These are phyloP conservation scores for Sarocladium brachiariae DNA, from an alignment of 2,329 filamentous ascomycete genomes.

Conservation along the genomic window DNA sequence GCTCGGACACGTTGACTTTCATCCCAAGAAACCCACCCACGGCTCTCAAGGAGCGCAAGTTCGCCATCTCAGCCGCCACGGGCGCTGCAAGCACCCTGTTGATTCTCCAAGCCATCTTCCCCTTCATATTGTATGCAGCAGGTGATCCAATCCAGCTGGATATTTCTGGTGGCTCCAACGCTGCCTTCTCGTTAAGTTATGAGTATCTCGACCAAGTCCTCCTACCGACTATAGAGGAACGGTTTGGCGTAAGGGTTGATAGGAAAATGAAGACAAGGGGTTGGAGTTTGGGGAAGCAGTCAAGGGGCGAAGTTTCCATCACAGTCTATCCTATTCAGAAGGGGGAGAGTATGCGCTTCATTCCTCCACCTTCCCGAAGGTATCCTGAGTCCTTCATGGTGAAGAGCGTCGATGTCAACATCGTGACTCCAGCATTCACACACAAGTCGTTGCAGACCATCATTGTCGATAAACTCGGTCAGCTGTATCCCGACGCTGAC, in stretches of 20 bases:
- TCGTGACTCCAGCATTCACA: slow-evolving; percentile 41
- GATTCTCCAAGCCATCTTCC: slow-evolving; percentile 54
- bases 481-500: slow-evolving; percentile 36
- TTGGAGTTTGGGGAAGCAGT: slow-evolving; percentile 39
- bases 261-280: slow-evolving; percentile 38
- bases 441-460: slow-evolving; percentile 33
- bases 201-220: slow-evolving; percentile 59
- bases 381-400: slow-evolving; percentile 28
- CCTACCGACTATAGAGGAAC: slow-evolving; percentile 43
- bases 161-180: slow-evolving; percentile 54
- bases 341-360: slow-evolving; percentile 31
- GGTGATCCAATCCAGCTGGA: slow-evolving; percentile 39
- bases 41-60: slow-evolving; percentile 32
- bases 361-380: slow-evolving; percentile 15
- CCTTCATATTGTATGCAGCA: slow-evolving; percentile 50
- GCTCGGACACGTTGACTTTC: slow-evolving; percentile 44
- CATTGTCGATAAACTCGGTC: slow-evolving; percentile 32
- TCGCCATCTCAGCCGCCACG: slow-evolving; percentile 43
- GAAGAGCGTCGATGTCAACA: slow-evolving; percentile 41
- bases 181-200: slow-evolving; percentile 48
- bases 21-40: slow-evolving; percentile 32
- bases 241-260: slow-evolving; percentile 42
- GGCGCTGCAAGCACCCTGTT: slow-evolving; percentile 48
- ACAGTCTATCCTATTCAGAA: slow-evolving; percentile 26
- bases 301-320: slow-evolving; percentile 38